These are phyloP conservation scores for Trichosanthes cucumerina DNA, from an alignment of 306 rosid genomes.

Conservation along the genomic window DNA sequence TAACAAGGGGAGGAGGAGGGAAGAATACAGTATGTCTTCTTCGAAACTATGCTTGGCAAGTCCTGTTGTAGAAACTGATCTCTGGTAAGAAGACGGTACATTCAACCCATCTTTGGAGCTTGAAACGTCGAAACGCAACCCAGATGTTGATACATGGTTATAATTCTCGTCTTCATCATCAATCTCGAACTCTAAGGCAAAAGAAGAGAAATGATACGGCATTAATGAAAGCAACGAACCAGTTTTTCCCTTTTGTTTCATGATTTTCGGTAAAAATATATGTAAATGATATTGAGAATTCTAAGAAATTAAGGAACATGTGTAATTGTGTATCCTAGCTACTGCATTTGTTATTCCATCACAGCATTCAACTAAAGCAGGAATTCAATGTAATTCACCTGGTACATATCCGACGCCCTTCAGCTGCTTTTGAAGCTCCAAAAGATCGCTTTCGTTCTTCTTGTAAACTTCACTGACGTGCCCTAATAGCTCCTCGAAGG, in stretches of 20 bases:
- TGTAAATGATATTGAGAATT: background rate
- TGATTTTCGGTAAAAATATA: background rate
- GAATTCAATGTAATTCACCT: slow-evolving; percentile 17
- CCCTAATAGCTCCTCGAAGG: slow-evolving; percentile 82
- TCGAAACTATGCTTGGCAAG: slow-evolving; percentile 29
- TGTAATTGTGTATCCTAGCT: background rate
- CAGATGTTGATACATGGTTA: slow-evolving; percentile 8
- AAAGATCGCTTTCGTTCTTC: slow-evolving; percentile 43
- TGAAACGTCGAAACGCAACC: background rate
- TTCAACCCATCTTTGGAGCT: slow-evolving; percentile 18
- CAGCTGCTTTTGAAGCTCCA: slow-evolving; percentile 42
- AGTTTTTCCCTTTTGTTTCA: background rate
- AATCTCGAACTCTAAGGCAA: slow-evolving; percentile 30
- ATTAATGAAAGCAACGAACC: background rate
- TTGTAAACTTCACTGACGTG: slow-evolving; percentile 75
- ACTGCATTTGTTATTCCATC: background rate
- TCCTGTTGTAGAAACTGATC: slow-evolving; percentile 23
- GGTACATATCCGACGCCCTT: slow-evolving; percentile 38
- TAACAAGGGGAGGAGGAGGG: background rate
- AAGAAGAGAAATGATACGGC: background rate
- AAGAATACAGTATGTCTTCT: slow-evolving; percentile 65
- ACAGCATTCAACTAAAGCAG: background rate
- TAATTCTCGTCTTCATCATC: slow-evolving; percentile 37
- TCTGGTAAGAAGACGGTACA: slow-evolving; percentile 23
- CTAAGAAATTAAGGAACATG: background rate